Base-by-base conservation (phyloP, 331 rosid genomes). In the Dryas integrifolia region DNA sequence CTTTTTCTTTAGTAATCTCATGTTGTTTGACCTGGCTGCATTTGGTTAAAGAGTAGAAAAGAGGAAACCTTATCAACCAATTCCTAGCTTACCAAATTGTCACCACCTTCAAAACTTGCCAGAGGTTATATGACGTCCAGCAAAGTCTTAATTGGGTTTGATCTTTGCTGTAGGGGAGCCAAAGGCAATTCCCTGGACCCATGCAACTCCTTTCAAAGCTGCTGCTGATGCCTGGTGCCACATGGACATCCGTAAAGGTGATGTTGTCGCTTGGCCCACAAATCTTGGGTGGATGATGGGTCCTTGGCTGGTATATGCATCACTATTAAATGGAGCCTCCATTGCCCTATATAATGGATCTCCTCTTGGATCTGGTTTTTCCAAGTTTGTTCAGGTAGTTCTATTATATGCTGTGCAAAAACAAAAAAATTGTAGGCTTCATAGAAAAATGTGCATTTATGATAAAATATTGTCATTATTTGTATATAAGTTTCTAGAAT, bases 231-330 rank as follows among this genome's bases (percentile, higher is more conserved):
- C 97, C 75, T 94, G 97, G 98, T 91, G 95, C 83, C 92, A 94
- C 82, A 62, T 81, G 87, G 97, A 91, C 79, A 68, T 94, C 72
- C 92, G 72, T 67, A 86, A 73, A 85, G 96, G 97, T 52, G 97
- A 94, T 72, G 56, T 89, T 38, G 90, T 94, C 46, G 85, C 83
- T 75, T 94, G 97, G 98, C 98, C 98, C 65, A 94, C 97, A 75
- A 94, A 94, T 85, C 96, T 94, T 68, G 98, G 98, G 74, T 91
- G 98, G 98, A 94, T 94, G 98, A 94, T 94, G 98, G 97, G 98
- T 61, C 98, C 98, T 56, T 94, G 98, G 98, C 86, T 94, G 35
- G 87, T 94, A 67, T 94, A 89, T 82, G 98, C 96, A 50, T 89
- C 98, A 60, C 84, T 94, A 77, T 76, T 94, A 74, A 94, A 91